A percentile compares a stretch with the other conserved stretches of the same genome.
Evolutionary conservation across 2,329 filamentous ascomycete genomes (phyloP).

Genomic region (Decorospora gaudefroyi): DNA sequence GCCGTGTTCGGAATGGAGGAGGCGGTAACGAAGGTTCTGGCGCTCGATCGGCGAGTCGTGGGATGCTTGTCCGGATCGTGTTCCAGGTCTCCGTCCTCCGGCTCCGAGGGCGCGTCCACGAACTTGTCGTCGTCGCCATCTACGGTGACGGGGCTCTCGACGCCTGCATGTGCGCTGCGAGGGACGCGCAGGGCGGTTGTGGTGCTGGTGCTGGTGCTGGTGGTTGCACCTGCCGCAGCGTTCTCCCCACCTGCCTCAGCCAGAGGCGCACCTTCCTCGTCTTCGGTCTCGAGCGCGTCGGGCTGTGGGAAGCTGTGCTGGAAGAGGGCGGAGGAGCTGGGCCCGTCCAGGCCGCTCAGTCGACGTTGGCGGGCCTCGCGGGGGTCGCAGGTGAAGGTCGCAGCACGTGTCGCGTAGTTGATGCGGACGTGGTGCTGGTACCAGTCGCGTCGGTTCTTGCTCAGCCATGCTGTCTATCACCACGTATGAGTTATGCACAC

Average conservation of each 20-base stretch:
- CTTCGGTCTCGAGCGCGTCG: slow-evolving; percentile 40
- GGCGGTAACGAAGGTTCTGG: slow-evolving; percentile 42
- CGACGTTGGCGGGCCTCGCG: slow-evolving; percentile 52
- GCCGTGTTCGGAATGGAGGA: slow-evolving; percentile 25
- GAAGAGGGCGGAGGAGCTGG: slow-evolving; percentile 47
- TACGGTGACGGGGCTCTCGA: slow-evolving; percentile 26
- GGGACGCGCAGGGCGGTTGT: slow-evolving; percentile 40
- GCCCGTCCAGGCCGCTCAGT: slow-evolving; percentile 49
- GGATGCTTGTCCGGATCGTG: slow-evolving; percentile 12
- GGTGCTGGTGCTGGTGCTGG: slow-evolving; percentile 31
- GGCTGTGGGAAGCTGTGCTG: slow-evolving; percentile 52
- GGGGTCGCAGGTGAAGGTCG: slow-evolving; percentile 59
- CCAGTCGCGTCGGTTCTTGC: slow-evolving; percentile 66
- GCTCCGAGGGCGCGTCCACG: slow-evolving; percentile 41
- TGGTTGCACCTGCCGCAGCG: slow-evolving; percentile 22
- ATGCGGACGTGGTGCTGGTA: slow-evolving; percentile 58
- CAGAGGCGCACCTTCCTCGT: slow-evolving; percentile 24
- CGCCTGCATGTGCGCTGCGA: slow-evolving; percentile 30
- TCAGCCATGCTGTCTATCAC: slow-evolving; percentile 62
- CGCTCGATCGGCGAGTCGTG: slow-evolving; percentile 32
- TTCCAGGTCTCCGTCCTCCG: slow-evolving; percentile 33
- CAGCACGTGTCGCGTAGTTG: slow-evolving; percentile 51
- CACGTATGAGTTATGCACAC: slow-evolving; percentile 19
- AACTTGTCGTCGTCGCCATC: slow-evolving; percentile 14
- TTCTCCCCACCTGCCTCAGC: slow-evolving; percentile 17